Percentiles rank a stretch among this genome's conserved stretches.
These are phyloP conservation scores for Immersiporthe knoxdaviesiana DNA, from an alignment of 2,329 filamentous ascomycete species.

Conservation along the genomic window DNA sequence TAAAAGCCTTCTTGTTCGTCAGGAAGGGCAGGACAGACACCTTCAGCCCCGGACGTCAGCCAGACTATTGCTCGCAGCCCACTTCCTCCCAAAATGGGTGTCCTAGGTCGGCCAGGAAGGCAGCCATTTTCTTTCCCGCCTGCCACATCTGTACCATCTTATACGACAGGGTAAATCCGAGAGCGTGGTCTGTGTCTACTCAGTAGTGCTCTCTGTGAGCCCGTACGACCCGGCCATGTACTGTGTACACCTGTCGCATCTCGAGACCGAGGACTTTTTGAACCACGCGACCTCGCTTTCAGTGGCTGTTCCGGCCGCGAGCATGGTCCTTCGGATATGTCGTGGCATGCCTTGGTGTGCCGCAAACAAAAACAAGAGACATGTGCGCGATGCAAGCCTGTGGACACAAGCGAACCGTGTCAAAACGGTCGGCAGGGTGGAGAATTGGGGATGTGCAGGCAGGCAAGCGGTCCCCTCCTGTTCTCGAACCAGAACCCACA, in stretches of 20 bases:
- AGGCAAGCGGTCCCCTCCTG: background rate
- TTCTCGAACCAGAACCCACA: slow-evolving; percentile 18
- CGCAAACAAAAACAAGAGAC: background rate
- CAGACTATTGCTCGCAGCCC: background rate
- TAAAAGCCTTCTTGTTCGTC: background rate
- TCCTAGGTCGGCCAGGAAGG: background rate
- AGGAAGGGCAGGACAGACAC: background rate
- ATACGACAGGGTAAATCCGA: background rate
- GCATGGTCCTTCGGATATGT: background rate
- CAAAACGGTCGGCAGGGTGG: background rate
- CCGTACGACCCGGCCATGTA: slow-evolving; percentile 10
- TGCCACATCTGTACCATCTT: slow-evolving; percentile 1
- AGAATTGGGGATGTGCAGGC: background rate
- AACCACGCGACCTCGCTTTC: slow-evolving; percentile 10
- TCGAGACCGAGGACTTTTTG: background rate
- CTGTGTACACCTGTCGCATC: slow-evolving; percentile 1
- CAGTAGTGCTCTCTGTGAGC: background rate
- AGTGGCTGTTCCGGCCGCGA: background rate
- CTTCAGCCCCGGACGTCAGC: slow-evolving; percentile 2
- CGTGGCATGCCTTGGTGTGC: background rate
- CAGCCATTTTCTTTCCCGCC: background rate
- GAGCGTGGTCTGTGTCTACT: background rate
- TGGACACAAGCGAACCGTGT: background rate
- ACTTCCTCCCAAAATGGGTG: background rate
- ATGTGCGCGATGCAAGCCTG: background rate